These are phyloP conservation scores for Malus hybrid DNA, from an alignment of 331 rosid species.

Conservation along the genomic window DNA sequence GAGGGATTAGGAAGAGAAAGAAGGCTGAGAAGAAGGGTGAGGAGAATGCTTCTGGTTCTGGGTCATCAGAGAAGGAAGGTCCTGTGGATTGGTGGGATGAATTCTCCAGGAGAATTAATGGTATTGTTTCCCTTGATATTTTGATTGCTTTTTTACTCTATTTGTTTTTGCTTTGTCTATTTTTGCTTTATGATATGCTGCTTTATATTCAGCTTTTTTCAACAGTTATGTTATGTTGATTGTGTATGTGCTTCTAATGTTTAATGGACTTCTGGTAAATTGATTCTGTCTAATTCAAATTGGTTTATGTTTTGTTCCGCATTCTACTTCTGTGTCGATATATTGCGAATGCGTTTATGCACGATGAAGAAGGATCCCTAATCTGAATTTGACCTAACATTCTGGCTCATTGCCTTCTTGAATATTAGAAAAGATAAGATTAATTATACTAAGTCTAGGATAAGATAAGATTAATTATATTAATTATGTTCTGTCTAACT, in stretches of 20 bases:
- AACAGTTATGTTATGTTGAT: constrained; percentile 18
- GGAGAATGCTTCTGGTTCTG: constrained; percentile 56
- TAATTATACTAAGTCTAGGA: constrained; percentile 9
- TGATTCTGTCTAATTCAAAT: constrained; percentile 2
- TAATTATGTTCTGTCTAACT: background rate
- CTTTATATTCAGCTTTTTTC: constrained; percentile 12
- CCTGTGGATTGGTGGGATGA: constrained; percentile 76
- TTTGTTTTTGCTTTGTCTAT: constrained; percentile 9
- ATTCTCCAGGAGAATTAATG: constrained; percentile 49
- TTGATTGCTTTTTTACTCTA: constrained; percentile 7
- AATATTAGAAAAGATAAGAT: constrained; percentile 15
- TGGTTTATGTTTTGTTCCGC: constrained; percentile 12
- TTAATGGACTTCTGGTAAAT: constrained; percentile 11
- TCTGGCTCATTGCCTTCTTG: constrained; percentile 14
- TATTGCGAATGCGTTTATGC: constrained; percentile 19
- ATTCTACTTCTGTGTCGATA: constrained; percentile 20
- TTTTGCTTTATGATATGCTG: constrained; percentile 2
- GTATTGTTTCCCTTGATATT: constrained; percentile 29
- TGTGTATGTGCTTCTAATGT: constrained; percentile 12
- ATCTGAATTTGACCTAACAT: constrained; percentile 25
- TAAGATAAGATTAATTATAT: background rate
- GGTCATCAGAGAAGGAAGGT: constrained; percentile 50
- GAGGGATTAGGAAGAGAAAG: constrained; percentile 60
- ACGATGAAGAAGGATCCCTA: constrained; percentile 33
- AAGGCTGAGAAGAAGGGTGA: constrained; percentile 55